Evolutionary conservation across 352 stramenopile species (phyloP), one percentile per base, ranked within the genome.

Genomic region (Pythium aristosporum): DNA sequence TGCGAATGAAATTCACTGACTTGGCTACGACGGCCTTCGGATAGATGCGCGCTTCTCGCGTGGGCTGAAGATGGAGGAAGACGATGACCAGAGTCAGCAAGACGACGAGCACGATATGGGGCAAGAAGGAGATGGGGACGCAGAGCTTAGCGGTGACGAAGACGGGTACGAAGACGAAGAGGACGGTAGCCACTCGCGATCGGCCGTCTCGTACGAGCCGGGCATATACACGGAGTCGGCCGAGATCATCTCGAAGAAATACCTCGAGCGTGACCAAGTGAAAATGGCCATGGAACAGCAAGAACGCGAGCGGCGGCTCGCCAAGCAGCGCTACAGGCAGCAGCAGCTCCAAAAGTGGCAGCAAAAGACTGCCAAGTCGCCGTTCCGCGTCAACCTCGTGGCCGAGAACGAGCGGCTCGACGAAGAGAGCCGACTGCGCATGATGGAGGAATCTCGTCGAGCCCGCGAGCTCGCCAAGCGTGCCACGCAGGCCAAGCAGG

Each of bases 351-450:
- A 89, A 32, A 87, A 89, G 44, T 97, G 92, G 92, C 81, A 94
- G 63, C 74, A 87, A n/a, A 97, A 97, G 74, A 96, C 88, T 0
- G 64, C 88, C n/a, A 82, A 87, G 37, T 97, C 84, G 18, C 93
- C 94, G 3, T 98, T 98, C 56, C 80, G 94, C 18, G 90, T 98
- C 10, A 95, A 98, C 63, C 72, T 98, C 30, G 84, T 98, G 11
- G 94, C 94, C n/a, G 93, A 98, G 65, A 96, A 96, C 67, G 93
- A 98, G 63, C 84, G 92, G 3, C 76, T 98, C 39, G 91, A 98
- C 41, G 93, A 98, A 71, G 93, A 92, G 37, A 73, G 97, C 57
- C 81, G 82, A 7, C 73, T 98, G 28, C 79, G 89, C 3, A 65
- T 93, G 36, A 76, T 76, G 60, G 91, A 97, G 65, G 85, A 96